Evolutionary conservation across 331 rosid species (phyloP), one percentile per base, ranked within the genome.

Genomic region (Spiraea crenata): DNA sequence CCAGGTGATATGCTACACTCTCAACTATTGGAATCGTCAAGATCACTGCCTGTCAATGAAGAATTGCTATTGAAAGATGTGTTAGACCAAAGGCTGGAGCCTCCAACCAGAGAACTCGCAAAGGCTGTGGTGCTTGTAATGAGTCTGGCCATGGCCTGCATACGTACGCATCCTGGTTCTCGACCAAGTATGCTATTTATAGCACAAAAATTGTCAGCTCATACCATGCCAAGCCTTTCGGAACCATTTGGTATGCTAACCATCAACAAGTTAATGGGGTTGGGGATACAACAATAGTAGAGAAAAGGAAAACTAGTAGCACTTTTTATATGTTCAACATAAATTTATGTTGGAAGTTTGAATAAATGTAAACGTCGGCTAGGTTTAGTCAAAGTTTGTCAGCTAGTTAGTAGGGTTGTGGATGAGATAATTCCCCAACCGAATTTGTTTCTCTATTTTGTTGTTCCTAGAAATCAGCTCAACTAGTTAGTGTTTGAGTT

Each of bases 111-210:
- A n/a, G 35, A 74, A 50, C 57, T 77, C 11, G 79, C 79, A 1
- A 47, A 56, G 62, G 78, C 59, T 48, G 75, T 90, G 17, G 77
- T 52, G 25, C 50, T 65, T 44, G 69, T 79, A 34, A 50, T 85
- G 81, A 76, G 45, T 9, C 16, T 59, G 38, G 96, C 85, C 40
- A 70, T 85, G 51, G 77, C 75, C 13, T 89, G 91, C 51, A 75
- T 82, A 9, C 76, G 71, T 3, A 50, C 57, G 1, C 71, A 10
- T 10, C 93, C 90, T 3, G 82, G 65, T 34, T 65, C 77, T 15
- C 71, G 91, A 74, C 93, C 96, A 2, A 45, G 65, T 1, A 90
- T 87, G 93, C 79, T 71, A 54, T 57, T 64, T 42, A 86, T 76
- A 67, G 89, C 87, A 15, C 82, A 82, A 82, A 72, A 80, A 55